phyloP scores from a whole-genome alignment of 2,329 filamentous ascomycete species.

The Trematosphaeria pertusa region DNA sequence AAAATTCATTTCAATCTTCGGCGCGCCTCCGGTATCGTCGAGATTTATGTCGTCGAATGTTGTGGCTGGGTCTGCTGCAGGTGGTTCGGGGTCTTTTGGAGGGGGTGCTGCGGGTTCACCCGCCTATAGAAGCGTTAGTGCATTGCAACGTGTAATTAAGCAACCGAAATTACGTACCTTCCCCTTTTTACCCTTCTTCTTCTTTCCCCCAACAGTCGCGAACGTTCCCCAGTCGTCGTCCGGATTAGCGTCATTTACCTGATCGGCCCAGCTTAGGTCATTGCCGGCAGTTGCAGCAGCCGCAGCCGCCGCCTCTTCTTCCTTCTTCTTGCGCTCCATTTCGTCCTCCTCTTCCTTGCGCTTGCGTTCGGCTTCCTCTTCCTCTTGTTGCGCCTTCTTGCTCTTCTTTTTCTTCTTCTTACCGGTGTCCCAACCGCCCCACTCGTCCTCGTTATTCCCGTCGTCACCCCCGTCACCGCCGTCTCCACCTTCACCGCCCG shows the following conservation, averaged over 20 bases:
- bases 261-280: conserved; percentile 40
- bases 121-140: conserved; percentile 40
- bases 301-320: conserved; percentile 34
- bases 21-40: conserved; percentile 49
- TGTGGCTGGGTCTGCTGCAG: conserved; percentile 45
- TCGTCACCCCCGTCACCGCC: conserved; percentile 43
- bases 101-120: conserved; percentile 32
- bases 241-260: conserved; percentile 39
- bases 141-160: conserved; percentile 35
- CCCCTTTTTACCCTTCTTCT: conserved; percentile 50
- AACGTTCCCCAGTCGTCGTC: conserved; percentile 42
- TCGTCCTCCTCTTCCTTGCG: conserved; percentile 41
- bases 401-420: conserved; percentile 53
- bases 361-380: conserved; percentile 48
- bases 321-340: conserved; percentile 32
- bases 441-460: not conserved
- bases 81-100: conserved; percentile 33
- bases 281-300: conserved; percentile 31
- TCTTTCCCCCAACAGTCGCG: conserved; percentile 32
- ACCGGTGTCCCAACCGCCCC: conserved; percentile 21
- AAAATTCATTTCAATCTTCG: conserved; percentile 57
- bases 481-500: conserved; percentile 44
- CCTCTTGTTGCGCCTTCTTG: conserved; percentile 47
- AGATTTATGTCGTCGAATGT: conserved; percentile 56
- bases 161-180: conserved; percentile 46